phyloP scores from a whole-genome alignment of 192 early-diverging fungal species.

The Nowakowskiella sp. region DNA sequence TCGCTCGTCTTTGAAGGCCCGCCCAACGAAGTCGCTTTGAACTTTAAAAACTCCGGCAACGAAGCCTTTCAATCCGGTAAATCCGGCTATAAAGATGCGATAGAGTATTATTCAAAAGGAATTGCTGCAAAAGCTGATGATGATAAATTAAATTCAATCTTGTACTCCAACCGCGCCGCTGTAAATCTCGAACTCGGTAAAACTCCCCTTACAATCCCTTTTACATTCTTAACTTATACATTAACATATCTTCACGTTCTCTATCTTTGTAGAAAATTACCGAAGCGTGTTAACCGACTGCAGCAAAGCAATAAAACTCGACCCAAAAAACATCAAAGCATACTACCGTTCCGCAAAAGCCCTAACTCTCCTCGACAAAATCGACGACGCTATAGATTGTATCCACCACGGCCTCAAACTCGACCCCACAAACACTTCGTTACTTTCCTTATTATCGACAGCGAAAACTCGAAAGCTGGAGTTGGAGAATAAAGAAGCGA shows the following conservation, averaged over 20 bases:
- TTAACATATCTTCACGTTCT: neutral
- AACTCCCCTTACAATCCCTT: constrained; percentile 2
- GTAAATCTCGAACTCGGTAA: constrained; percentile 78
- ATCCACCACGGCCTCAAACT: constrained; percentile 60
- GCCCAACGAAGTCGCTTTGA: constrained; percentile 82
- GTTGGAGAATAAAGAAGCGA: constrained; percentile 2
- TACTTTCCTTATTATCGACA: constrained; percentile 15
- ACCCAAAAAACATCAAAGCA: constrained; percentile 83
- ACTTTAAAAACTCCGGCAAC: constrained; percentile 96
- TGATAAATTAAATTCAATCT: constrained; percentile 63
- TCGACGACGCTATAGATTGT: constrained; percentile 78
- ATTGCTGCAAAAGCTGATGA: constrained; percentile 65
- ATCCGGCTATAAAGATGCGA: constrained; percentile 62
- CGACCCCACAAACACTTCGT: constrained; percentile 3
- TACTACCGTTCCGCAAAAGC: constrained; percentile 85
- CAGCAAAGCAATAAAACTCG: constrained; percentile 65
- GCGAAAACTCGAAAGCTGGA: neutral
- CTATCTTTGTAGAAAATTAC: constrained; percentile 75
- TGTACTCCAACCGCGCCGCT: constrained; percentile 85
- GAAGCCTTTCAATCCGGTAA: constrained; percentile 71
- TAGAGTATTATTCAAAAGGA: constrained; percentile 80
- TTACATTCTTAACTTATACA: no score
- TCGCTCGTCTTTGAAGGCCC: constrained; percentile 84
- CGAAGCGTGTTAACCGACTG: constrained; percentile 85
- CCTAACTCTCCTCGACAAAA: constrained; percentile 66